Evolutionary conservation across 495 filamentous ascomycete genomes (phyloP).

Genomic region (Aspergillus hancockii): DNA sequence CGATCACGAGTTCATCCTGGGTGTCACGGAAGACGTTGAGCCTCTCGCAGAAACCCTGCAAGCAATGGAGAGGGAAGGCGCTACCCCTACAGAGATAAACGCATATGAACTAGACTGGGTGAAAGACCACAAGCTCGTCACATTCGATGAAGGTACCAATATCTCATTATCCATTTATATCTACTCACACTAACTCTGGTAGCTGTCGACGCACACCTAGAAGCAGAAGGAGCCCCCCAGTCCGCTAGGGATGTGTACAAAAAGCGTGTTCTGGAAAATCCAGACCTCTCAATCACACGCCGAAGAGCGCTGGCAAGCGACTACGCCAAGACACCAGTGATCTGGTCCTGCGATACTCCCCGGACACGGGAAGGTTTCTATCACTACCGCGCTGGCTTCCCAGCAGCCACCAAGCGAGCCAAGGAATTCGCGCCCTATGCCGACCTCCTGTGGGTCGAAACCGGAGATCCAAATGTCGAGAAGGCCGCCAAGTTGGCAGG

Average conservation of each 20-base stretch:
- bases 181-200: conserved; percentile 21
- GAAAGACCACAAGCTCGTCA: conserved; percentile 79
- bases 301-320: conserved; percentile 69
- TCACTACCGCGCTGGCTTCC: conserved; percentile 87
- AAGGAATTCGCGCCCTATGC: conserved; percentile 89
- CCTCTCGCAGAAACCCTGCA: conserved; percentile 89
- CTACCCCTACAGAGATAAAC: conserved; percentile 77
- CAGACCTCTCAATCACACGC: conserved; percentile 72
- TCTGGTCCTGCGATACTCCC: conserved; percentile 89
- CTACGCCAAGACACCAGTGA: conserved; percentile 64
- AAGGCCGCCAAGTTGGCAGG: conserved; percentile 73
- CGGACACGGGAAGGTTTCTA: conserved; percentile 95
- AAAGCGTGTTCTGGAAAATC: conserved; percentile 54
- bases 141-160: conserved; percentile 78
- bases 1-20: conserved; percentile 95
- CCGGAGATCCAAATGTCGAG: conserved; percentile 78
- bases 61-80: conserved; percentile 79
- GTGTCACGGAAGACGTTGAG: conserved; percentile 69
- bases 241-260: conserved; percentile 67
- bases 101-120: conserved; percentile 87
- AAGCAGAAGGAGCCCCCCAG: conserved; percentile 58
- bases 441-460: conserved; percentile 97
- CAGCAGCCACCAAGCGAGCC: conserved; percentile 88
- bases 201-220: conserved; percentile 75
- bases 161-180: not conserved